Percentiles rank a stretch among this genome's conserved stretches.
Evolutionary conservation across 805 yeast species (phyloP).

Genomic region (Candida sakaeoensis): DNA sequence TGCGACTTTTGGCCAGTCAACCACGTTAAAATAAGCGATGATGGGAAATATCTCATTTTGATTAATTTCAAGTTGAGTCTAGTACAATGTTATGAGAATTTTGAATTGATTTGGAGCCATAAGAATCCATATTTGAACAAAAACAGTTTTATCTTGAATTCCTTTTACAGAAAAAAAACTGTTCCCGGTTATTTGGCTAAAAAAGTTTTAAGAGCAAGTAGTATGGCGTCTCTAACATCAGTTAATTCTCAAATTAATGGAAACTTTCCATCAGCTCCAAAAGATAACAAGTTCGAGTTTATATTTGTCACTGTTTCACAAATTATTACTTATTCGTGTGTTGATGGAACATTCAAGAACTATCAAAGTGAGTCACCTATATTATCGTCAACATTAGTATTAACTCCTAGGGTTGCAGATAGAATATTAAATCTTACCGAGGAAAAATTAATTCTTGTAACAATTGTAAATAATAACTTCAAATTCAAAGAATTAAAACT

Average conservation of each 20-base stretch:
- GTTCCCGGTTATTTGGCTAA: slow-evolving; percentile 42
- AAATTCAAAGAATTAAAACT: slow-evolving; percentile 49
- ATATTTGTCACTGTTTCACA: slow-evolving; percentile 46
- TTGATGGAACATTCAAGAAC: slow-evolving; percentile 40
- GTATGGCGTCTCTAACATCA: slow-evolving; percentile 24
- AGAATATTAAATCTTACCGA: slow-evolving; percentile 52
- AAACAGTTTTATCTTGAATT: slow-evolving; percentile 43
- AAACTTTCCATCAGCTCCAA: slow-evolving; percentile 27
- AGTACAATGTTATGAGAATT: slow-evolving; percentile 60
- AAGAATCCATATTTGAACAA: slow-evolving; percentile 13
- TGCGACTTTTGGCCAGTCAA: slow-evolving; percentile 60
- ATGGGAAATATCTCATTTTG: slow-evolving; percentile 56
- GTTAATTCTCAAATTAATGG: slow-evolving; percentile 24
- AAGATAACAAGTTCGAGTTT: slow-evolving; percentile 41
- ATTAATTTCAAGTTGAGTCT: slow-evolving; percentile 47
- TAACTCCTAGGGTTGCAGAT: slow-evolving; percentile 74
- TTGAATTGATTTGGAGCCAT: slow-evolving; percentile 33
- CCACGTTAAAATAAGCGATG: slow-evolving; percentile 51
- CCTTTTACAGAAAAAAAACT: slow-evolving; percentile 59
- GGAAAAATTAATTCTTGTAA: slow-evolving; percentile 51
- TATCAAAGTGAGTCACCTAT: slow-evolving; percentile 21
- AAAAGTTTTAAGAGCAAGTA: slow-evolving; percentile 24
- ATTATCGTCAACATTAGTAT: slow-evolving; percentile 53
- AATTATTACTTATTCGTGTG: slow-evolving; percentile 46
- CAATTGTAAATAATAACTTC: slow-evolving; percentile 67